Percentiles rank a stretch among this genome's conserved stretches.
Evolutionary conservation across 176 grass and related monocot species (phyloP).

Genomic region (Ensete glaucum): DNA sequence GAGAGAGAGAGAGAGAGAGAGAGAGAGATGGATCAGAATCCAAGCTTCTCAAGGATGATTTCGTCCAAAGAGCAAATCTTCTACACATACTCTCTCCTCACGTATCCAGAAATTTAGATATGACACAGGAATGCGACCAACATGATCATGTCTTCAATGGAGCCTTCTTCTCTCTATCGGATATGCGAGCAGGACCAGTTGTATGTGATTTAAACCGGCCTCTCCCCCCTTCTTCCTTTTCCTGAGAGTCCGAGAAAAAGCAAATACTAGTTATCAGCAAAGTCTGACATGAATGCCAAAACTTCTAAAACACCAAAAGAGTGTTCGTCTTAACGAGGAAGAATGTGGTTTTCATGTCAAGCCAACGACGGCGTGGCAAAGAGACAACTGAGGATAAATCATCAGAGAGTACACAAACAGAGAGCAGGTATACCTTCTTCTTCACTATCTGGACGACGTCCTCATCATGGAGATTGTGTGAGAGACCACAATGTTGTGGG

Average conservation of each 20-base stretch:
- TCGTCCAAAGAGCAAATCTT: no score
- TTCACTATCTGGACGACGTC: constrained; percentile 97
- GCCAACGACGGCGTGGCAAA: no score
- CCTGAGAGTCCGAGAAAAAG: constrained; percentile 19
- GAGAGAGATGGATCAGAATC: no score
- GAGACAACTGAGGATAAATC: no score
- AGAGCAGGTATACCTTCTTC: constrained; percentile 57
- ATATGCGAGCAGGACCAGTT: constrained; percentile 59
- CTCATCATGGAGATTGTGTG: constrained; percentile 70
- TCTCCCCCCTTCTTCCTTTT: constrained; percentile 62
- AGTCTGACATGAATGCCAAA: background rate
- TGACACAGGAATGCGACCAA: background rate
- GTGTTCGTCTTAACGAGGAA: background rate
- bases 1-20: no score
- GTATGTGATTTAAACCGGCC: constrained; percentile 93
- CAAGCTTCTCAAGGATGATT: no score
- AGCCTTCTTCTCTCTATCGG: constrained; percentile 91
- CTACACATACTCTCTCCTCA: background rate
- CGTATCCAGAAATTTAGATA: background rate
- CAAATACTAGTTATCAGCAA: background rate
- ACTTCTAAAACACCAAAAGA: background rate
- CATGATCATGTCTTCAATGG: constrained; percentile 59
- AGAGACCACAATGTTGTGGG: constrained; percentile 76
- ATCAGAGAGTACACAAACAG: no score
- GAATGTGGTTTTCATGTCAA: no score